Evolutionary conservation across 148 eudicot species (phyloP).

Genomic region (Rhododendron henanense): DNA sequence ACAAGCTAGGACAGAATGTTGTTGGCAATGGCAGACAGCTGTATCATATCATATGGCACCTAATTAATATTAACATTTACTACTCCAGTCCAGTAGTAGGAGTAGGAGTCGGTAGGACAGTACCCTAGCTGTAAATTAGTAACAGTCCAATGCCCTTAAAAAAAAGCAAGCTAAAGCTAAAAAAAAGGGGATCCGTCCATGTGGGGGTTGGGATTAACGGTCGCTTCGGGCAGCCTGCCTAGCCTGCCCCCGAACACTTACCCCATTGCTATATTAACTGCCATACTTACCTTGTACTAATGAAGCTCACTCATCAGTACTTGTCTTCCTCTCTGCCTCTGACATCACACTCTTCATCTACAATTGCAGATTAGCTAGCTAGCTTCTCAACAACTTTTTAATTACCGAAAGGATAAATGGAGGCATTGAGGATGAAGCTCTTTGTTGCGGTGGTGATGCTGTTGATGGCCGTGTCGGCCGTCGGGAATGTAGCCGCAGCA

Average conservation of each 20-base stretch:
- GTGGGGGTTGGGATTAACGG: neutral
- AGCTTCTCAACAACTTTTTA: too few relatives aligned
- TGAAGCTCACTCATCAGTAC: neutral
- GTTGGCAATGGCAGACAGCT: slow-evolving; percentile 11
- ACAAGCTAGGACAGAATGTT: neutral
- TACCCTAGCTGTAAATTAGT: slow-evolving; percentile 3
- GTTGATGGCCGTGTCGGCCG: neutral
- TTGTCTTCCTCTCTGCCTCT: neutral
- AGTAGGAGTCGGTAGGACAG: neutral
- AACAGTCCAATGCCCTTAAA: neutral
- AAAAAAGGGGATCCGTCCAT: neutral
- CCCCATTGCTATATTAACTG: neutral
- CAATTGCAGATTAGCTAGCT: neutral
- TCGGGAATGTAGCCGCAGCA: neutral
- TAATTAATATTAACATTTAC: neutral
- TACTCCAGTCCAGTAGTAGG: neutral
- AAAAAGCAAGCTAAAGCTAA: neutral
- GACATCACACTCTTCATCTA: too few relatives aligned
- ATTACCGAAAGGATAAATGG: slow-evolving; percentile 6
- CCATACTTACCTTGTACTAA: neutral
- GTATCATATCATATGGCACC: neutral
- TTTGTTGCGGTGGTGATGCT: neutral
- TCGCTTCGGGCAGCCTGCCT: slow-evolving; percentile 5
- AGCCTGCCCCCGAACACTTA: too few relatives aligned
- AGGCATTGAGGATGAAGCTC: slow-evolving; percentile 14